phyloP scores from a whole-genome alignment of 1,284 basidiomycete species.

The Cryptococcus neoformans region DNA sequence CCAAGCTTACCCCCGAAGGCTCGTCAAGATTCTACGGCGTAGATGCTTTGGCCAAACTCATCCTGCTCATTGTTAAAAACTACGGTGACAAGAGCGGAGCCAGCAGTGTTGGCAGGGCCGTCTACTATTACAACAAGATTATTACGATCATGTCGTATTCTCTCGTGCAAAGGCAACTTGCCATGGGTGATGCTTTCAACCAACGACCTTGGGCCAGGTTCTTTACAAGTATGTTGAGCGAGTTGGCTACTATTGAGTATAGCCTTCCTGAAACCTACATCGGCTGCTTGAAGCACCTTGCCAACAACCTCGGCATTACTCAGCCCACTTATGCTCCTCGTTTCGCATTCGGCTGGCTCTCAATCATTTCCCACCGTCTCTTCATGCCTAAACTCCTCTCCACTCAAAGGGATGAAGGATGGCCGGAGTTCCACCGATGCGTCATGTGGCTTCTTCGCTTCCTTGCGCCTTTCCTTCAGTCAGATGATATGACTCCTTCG shows the following conservation, averaged over 20 bases:
- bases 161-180: constrained; percentile 91
- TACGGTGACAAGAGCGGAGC: constrained; percentile 74
- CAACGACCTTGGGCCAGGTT: constrained; percentile 99
- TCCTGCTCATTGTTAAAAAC: constrained; percentile 99
- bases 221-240: constrained; percentile 94
- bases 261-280: constrained; percentile 83
- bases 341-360: constrained; percentile 98
- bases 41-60: constrained; percentile 92
- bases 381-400: constrained; percentile 96
- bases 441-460: constrained; percentile 92
- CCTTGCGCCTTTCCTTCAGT: constrained; percentile 81
- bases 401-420: constrained; percentile 57
- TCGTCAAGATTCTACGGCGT: constrained; percentile 82
- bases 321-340: constrained; percentile 97
- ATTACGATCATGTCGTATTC: constrained; percentile 96
- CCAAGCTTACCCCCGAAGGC: constrained; percentile 74
- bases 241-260: constrained; percentile 78
- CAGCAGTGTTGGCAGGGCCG: constrained; percentile 76
- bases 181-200: constrained; percentile 85
- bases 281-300: constrained; percentile 82
- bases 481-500: constrained; percentile 70
- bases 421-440: constrained; percentile 93
- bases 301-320: constrained; percentile 92
- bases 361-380: constrained; percentile 88
- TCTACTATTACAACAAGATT: constrained; percentile 98